Conservation (phyloP, 148 eudicot species). For the Vaccinium macrocarpon region DNA sequence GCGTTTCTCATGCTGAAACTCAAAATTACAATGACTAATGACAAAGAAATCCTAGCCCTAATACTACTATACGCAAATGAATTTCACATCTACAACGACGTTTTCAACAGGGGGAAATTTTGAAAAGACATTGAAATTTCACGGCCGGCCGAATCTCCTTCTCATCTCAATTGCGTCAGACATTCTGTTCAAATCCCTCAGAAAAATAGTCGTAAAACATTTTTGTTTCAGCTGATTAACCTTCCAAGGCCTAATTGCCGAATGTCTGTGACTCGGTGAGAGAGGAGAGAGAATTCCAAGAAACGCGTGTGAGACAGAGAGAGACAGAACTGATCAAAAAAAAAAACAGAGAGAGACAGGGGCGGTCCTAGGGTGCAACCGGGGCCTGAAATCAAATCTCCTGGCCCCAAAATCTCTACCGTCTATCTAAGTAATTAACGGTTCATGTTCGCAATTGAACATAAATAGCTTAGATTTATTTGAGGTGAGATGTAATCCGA, state of each 20-base stretch:
- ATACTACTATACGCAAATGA: background rate
- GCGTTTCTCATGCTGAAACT: background rate
- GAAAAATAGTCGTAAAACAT: background rate
- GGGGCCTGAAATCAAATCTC: no score
- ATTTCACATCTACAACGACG: background rate
- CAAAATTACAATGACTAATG: background rate
- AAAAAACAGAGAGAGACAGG: no score
- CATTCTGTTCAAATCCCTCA: background rate
- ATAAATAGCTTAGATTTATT: no score
- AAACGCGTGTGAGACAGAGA: no score
- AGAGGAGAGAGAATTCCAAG: no score
- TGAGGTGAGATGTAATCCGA: no score
- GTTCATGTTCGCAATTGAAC: no score
- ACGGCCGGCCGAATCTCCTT: background rate
- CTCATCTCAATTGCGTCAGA: background rate
- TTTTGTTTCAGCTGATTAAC: background rate
- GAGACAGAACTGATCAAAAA: no score
- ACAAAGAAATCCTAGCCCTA: slow-evolving; percentile 5
- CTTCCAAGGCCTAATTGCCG: background rate
- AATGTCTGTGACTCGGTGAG: background rate
- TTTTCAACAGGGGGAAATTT: background rate
- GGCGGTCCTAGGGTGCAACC: no score
- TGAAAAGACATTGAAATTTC: background rate
- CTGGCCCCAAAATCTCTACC: no score
- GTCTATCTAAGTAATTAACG: no score